Conservation (phyloP, 495 filamentous ascomycete genomes). For the Hypoxylon perforatum region DNA sequence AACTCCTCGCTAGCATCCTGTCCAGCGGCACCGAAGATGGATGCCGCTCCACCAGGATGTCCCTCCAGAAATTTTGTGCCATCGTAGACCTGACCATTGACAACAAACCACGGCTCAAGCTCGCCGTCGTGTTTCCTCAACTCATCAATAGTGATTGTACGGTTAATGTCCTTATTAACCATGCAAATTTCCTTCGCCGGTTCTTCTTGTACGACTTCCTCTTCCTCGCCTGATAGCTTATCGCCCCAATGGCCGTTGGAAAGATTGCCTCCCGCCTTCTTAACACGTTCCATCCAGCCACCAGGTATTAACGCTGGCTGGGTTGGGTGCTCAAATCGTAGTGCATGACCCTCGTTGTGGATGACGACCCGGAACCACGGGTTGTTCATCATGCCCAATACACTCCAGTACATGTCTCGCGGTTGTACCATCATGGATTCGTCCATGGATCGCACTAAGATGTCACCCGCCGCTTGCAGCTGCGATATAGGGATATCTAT, state of each 20-base stretch:
- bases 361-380: constrained; percentile 91
- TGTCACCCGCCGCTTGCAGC: constrained; percentile 72
- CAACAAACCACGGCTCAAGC: constrained; percentile 86
- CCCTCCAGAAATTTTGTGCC: constrained; percentile 84
- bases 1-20: constrained; percentile 94
- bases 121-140: constrained; percentile 74
- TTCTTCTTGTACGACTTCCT: constrained; percentile 49
- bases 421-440: constrained; percentile 90
- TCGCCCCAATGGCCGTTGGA: constrained; percentile 91
- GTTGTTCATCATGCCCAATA: constrained; percentile 99
- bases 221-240: constrained; percentile 68
- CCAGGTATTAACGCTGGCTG: constrained; percentile 81
- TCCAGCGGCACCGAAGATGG: constrained; percentile 85
- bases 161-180: constrained; percentile 75
- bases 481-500: constrained; percentile 73
- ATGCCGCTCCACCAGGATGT: constrained; percentile 90
- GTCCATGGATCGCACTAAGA: constrained; percentile 91
- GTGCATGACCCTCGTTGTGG: constrained; percentile 70
- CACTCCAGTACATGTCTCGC: constrained; percentile 96
- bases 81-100: constrained; percentile 93
- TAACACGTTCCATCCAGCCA: constrained; percentile 97
- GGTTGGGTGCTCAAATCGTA: constrained; percentile 92
- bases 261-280: constrained; percentile 84
- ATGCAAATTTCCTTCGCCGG: constrained; percentile 76
- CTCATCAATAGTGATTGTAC: constrained; percentile 76